phyloP scores from a whole-genome alignment of 2,329 filamentous ascomycete genomes.

The Ophiostoma tasmaniense region DNA sequence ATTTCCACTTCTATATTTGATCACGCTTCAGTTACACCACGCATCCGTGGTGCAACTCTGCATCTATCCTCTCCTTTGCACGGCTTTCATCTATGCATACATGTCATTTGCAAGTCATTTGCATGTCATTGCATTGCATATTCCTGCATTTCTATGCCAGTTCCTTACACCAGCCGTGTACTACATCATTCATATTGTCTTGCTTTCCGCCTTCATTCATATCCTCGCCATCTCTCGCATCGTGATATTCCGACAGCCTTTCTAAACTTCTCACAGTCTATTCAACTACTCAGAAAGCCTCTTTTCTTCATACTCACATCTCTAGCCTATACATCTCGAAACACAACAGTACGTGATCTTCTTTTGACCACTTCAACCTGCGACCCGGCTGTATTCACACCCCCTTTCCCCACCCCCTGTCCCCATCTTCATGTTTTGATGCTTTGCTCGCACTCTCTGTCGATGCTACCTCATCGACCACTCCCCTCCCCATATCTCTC shows the following conservation, averaged over 20 bases:
- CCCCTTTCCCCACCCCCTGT: slow-evolving; percentile 23
- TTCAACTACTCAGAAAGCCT: too few species aligned
- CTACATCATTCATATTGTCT: not conserved
- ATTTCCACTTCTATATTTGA: too few species aligned
- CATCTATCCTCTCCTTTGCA: not conserved
- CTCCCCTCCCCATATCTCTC: not conserved
- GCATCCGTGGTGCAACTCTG: not conserved
- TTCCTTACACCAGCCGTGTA: slow-evolving; percentile 3
- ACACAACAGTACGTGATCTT: slow-evolving; percentile 37
- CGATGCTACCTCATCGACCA: slow-evolving; percentile 15
- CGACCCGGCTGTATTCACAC: slow-evolving; percentile 27
- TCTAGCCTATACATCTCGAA: slow-evolving; percentile 29
- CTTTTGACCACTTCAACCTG: slow-evolving; percentile 26
- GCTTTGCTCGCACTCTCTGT: slow-evolving; percentile 2
- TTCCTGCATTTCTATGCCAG: slow-evolving; percentile 10
- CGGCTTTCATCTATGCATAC: not conserved
- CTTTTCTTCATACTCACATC: not conserved
- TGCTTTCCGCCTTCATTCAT: not conserved
- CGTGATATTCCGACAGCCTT: too few species aligned
- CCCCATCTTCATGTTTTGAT: slow-evolving; percentile 15
- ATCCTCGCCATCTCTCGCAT: slow-evolving; percentile 8
- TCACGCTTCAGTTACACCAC: not conserved
- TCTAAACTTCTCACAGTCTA: not conserved
- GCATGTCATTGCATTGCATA: slow-evolving; percentile 2
- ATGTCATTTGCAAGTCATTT: not conserved